A percentile compares a stretch with the other conserved stretches of the same genome.
phyloP scores from a whole-genome alignment of 2,329 filamentous ascomycete genomes.

The Teratosphaeria epicoccoides region DNA sequence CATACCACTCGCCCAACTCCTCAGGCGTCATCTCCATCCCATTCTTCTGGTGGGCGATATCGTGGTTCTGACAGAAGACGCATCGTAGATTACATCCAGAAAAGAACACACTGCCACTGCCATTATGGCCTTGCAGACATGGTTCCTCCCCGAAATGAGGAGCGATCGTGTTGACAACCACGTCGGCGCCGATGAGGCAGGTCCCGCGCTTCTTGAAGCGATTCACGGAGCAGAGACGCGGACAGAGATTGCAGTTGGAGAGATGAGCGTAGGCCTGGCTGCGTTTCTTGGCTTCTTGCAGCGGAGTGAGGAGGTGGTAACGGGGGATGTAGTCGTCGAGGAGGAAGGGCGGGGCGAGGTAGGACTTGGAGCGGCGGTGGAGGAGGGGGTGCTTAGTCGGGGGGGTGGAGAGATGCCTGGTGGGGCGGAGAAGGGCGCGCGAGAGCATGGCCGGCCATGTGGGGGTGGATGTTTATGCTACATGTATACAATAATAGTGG shows the following conservation, averaged over 20 bases:
- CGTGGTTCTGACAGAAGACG: slow-evolving; percentile 69
- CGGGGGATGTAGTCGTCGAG: slow-evolving; percentile 63
- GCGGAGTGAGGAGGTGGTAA: slow-evolving; percentile 57
- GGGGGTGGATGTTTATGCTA: neutral
- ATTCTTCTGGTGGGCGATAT: slow-evolving; percentile 72
- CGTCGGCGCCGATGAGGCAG: slow-evolving; percentile 64
- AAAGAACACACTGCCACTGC: slow-evolving; percentile 73
- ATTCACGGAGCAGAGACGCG: slow-evolving; percentile 66
- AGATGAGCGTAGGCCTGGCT: slow-evolving; percentile 65
- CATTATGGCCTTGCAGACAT: slow-evolving; percentile 72
- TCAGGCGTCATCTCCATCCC: slow-evolving; percentile 71
- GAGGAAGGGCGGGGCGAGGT: slow-evolving; percentile 53
- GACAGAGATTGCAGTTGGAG: slow-evolving; percentile 70
- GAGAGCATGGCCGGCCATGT: slow-evolving; percentile 7
- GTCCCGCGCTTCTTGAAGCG: slow-evolving; percentile 68
- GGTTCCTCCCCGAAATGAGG: slow-evolving; percentile 80
- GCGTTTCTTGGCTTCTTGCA: slow-evolving; percentile 62
- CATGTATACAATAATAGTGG: neutral
- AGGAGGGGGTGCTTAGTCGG: neutral
- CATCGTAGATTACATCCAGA: slow-evolving; percentile 66
- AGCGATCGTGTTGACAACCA: slow-evolving; percentile 73
- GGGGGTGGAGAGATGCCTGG: neutral
- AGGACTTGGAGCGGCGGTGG: slow-evolving; percentile 9
- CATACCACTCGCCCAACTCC: slow-evolving; percentile 68
- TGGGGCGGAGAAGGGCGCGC: neutral